phyloP scores from a whole-genome alignment of 208 protist genomes.

The Leishmania turanica region DNA sequence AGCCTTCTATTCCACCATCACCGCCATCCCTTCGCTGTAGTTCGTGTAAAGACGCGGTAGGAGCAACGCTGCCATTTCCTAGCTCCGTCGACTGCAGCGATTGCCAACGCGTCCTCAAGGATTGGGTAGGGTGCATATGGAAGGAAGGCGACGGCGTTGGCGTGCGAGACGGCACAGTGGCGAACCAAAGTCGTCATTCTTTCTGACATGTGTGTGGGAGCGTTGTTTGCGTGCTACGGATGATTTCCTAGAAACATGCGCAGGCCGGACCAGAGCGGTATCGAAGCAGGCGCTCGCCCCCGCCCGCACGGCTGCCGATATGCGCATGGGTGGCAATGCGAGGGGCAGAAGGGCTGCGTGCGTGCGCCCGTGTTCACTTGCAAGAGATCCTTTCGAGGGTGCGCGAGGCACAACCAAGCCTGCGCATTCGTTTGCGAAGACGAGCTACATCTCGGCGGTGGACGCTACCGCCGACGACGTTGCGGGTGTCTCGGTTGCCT shows the following conservation, averaged over 20 bases:
- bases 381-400: not conserved
- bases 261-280: not conserved
- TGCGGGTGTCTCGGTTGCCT: conserved; percentile 9
- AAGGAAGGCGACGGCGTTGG: not conserved
- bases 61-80: not conserved
- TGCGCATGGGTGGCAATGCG: not conserved
- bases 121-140: not conserved
- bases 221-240: not conserved
- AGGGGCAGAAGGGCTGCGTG: not conserved
- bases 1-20: not conserved
- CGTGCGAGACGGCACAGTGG: not conserved
- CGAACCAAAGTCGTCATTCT: not conserved
- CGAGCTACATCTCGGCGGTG: conserved; percentile 3
- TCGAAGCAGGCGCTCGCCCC: not conserved
- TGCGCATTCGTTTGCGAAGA: not conserved
- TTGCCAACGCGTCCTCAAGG: not conserved
- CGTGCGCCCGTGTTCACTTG: too few species aligned
- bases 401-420: not conserved
- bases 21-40: not conserved
- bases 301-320: not conserved
- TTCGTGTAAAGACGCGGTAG: not conserved
- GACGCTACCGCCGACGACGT: not conserved
- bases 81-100: not conserved
- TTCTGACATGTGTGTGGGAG: not conserved
- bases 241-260: not conserved